Evolutionary conservation across 192 early-diverging fungal genomes (phyloP), one percentile per base, ranked within the genome.

Genomic region (Coemansia asiatica): DNA sequence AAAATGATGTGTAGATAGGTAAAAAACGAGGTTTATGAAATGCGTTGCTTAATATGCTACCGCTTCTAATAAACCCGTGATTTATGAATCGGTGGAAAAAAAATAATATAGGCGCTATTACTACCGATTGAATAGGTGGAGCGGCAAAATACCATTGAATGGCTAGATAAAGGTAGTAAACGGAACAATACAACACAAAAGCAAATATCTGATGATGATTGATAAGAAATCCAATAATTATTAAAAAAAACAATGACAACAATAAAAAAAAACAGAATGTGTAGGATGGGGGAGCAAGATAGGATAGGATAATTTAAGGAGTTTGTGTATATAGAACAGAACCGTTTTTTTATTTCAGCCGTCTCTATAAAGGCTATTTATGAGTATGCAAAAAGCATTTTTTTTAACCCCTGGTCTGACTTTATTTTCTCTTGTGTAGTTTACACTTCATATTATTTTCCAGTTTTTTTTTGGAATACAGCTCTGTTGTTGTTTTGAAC

Each of bases 11-110:
- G 54, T 2, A 18, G 4, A 29, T 29, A 29, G 51, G 19, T 15
- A 56, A 44, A 18, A 1, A 44, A 3, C 4, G 40, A 44, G 40
- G 12, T 29, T 15, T 21, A 21, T 18, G 54, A 13, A 56, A 56
- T 31, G 54, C 54, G 54, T 56, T n/a, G 54, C 54, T 56, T n/a
- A 56, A 56, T 56, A 56, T 56, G 54, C 54, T 56, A 56, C 26
- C 54, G 28, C 54, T 26, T 56, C 54, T 29, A 56, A 44, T 13
- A 44, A 44, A 15, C 40, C 16, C 40, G 40, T 44, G 40, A 44
- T 18, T 4, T 44, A 44, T 44, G 40, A 16, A 18, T 44, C 9
- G 16, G 3, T 16, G 16, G 16, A 13, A 5, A 22, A 1, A 29
- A 27, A 16, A 56, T 12, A 26, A 16, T 27, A 56, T 5, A 18